Percentiles rank a stretch among this genome's conserved stretches.
phyloP scores from a whole-genome alignment of 306 rosid species.

The Pyrus pyrifolia region DNA sequence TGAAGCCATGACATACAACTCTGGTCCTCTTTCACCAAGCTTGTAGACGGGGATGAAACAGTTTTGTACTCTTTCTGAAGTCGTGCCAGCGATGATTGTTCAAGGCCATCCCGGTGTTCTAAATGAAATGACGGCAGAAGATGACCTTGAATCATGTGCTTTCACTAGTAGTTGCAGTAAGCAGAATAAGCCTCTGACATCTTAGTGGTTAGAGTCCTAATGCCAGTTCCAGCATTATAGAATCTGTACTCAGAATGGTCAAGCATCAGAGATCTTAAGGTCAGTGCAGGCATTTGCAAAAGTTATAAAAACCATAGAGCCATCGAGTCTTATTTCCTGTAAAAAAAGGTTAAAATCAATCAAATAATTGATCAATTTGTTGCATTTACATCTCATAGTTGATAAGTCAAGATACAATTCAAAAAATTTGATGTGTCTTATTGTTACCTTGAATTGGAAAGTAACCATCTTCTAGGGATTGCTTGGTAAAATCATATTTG shows the following conservation, averaged over 20 bases:
- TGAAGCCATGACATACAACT: conserved; percentile 55
- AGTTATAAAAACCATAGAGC: background rate
- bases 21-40: background rate
- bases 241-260: conserved; percentile 10
- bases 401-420: too few relatives aligned
- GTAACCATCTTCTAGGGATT: conserved; percentile 26
- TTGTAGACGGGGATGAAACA: conserved; percentile 12
- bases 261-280: background rate
- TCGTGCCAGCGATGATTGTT: conserved; percentile 25
- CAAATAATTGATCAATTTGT: too few relatives aligned
- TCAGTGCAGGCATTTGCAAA: background rate
- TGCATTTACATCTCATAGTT: too few relatives aligned
- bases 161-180: background rate
- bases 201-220: conserved; percentile 36
- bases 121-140: conserved; percentile 39
- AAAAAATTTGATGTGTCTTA: background rate
- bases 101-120: conserved; percentile 52
- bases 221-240: conserved; percentile 29
- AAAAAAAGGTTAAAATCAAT: too few relatives aligned
- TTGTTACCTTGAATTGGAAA: conserved; percentile 11
- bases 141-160: conserved; percentile 15
- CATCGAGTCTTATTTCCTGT: too few relatives aligned
- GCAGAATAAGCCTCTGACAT: background rate
- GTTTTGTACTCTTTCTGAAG: conserved; percentile 27
- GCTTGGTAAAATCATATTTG: background rate